Evolutionary conservation across 1,284 basidiomycete species (phyloP).

Genomic region (Mycosarcoma maydis): DNA sequence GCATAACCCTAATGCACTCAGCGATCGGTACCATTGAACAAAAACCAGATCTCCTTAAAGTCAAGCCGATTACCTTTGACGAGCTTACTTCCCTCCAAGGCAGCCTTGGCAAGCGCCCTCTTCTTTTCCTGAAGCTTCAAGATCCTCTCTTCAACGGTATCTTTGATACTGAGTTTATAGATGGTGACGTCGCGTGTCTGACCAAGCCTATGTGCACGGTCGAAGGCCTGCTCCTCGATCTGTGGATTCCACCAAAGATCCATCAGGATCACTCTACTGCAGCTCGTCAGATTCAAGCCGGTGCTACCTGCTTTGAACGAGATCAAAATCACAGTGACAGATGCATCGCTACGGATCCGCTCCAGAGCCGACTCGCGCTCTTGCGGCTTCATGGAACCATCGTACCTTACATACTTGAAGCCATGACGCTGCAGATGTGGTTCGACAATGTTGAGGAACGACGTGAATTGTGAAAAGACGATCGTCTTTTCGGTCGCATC

Average conservation of each 20-base stretch:
- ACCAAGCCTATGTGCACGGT: constrained; percentile 88
- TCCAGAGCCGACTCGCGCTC: constrained; percentile 80
- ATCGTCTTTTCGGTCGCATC: constrained; percentile 83
- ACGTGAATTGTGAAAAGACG: constrained; percentile 81
- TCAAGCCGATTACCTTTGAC: constrained; percentile 73
- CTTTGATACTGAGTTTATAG: constrained; percentile 88
- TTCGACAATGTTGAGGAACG: constrained; percentile 86
- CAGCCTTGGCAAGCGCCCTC: constrained; percentile 82
- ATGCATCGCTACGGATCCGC: constrained; percentile 75
- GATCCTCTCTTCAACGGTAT: constrained; percentile 90
- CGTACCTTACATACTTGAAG: constrained; percentile 83
- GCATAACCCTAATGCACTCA: neutral
- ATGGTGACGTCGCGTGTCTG: constrained; percentile 88
- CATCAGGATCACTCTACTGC: constrained; percentile 90
- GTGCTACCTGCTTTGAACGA: constrained; percentile 96
- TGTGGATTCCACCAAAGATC: constrained; percentile 85
- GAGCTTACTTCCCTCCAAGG: constrained; percentile 85
- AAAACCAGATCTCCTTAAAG: constrained; percentile 44
- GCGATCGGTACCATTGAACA: constrained; percentile 39
- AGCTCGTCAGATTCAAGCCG: constrained; percentile 92
- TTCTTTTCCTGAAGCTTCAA: constrained; percentile 78
- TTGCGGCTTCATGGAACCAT: constrained; percentile 82
- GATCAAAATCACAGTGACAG: constrained; percentile 81
- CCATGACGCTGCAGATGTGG: constrained; percentile 78
- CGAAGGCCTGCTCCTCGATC: constrained; percentile 84